phyloP scores from a whole-genome alignment of 2,329 filamentous ascomycete species.

The Dryadomyces quercus-mongolicae region DNA sequence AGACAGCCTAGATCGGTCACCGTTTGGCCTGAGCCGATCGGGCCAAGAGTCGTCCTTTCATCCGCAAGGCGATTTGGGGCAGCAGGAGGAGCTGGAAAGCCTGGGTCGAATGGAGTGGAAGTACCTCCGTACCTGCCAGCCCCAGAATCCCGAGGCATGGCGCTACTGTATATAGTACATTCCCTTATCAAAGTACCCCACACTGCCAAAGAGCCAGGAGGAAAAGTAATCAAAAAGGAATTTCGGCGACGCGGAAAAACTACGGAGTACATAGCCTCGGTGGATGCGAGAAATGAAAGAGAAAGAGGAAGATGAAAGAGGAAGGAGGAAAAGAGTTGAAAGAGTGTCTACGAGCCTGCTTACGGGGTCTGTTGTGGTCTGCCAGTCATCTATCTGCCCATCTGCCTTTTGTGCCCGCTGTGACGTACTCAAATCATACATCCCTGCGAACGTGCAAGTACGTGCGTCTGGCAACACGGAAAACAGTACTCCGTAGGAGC shows the following conservation, averaged over 20 bases:
- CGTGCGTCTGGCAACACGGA: too few relatives aligned
- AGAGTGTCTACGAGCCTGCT: too few relatives aligned
- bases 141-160: background rate
- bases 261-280: background rate
- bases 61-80: background rate
- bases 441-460: too few relatives aligned
- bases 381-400: too few relatives aligned
- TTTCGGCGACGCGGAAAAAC: conserved; percentile 1
- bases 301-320: too few relatives aligned
- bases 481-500: background rate
- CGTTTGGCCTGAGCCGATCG: background rate
- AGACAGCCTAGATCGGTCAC: background rate
- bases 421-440: too few relatives aligned
- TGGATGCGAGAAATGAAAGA: background rate
- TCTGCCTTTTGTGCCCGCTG: too few relatives aligned
- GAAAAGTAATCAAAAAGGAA: conserved; percentile 4
- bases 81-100: background rate
- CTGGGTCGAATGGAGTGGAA: background rate
- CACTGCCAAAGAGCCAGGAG: background rate
- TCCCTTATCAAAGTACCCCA: background rate
- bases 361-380: too few relatives aligned
- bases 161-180: background rate
- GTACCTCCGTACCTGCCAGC: background rate
- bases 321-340: too few relatives aligned
- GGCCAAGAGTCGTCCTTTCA: background rate